A percentile compares a stretch with the other conserved stretches of the same genome.
Conservation (phyloP, 2,329 filamentous ascomycete species). For the Sporothrix brasiliensis region DNA sequence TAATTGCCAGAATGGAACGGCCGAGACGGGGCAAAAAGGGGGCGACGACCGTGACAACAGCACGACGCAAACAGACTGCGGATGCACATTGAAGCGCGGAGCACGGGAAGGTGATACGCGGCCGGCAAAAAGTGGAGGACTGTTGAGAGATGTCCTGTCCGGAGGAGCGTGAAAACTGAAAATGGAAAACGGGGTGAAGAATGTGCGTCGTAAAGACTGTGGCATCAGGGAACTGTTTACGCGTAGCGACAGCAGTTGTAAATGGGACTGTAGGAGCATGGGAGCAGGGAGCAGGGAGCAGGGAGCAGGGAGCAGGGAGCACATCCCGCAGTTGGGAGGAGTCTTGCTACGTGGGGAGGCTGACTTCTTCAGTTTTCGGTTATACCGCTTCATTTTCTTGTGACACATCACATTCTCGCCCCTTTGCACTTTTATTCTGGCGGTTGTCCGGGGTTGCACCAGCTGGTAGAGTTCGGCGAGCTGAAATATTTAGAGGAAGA, state of each 20-base stretch:
- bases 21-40: no score
- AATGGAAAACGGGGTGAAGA: background rate
- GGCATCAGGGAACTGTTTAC: background rate
- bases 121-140: constrained; percentile 6
- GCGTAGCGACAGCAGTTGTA: background rate
- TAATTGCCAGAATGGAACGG: no score
- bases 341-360: background rate
- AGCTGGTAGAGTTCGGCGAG: constrained; percentile 10
- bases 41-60: background rate
- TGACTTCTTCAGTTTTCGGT: background rate
- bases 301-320: background rate
- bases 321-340: background rate
- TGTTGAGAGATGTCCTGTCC: background rate
- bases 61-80: constrained; percentile 3
- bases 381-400: background rate
- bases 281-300: background rate
- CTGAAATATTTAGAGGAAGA: background rate
- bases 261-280: background rate
- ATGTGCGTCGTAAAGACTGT: background rate
- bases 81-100: constrained; percentile 10
- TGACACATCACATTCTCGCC: constrained; percentile 29
- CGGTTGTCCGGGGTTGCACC: constrained; percentile 16
- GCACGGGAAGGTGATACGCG: constrained; percentile 10
- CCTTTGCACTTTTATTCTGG: background rate
- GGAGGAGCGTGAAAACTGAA: background rate